Evolutionary conservation across 345 rosid genomes (phyloP), one percentile per base, ranked within the genome.

Genomic region (Microthlaspi erraticum): DNA sequence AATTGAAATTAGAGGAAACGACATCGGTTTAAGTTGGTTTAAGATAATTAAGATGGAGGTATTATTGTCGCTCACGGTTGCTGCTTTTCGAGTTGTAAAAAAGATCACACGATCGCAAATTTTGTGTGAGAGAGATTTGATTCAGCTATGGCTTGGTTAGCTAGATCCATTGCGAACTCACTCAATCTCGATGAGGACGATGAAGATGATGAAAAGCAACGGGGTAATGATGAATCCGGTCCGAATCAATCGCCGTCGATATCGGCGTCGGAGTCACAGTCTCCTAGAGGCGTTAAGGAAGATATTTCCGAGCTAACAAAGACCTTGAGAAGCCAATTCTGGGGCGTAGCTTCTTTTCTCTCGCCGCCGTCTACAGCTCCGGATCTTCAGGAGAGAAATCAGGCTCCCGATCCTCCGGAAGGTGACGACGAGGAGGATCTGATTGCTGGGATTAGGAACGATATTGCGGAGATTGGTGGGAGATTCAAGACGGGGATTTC

Each of bases 301-400:
- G 98, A 91, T 71, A 83, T 93, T 16, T 72, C 86, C 8, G 96
- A 93, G 43, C 86, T 91, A 3, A 86, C 59, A 16, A 86, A 89
- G 66, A 76, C 96, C 68, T 81, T 93, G 71, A 81, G 86, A n/a
- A 85, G 86, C 14, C 97, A 89, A 61, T 72, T 93, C 8, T 89
- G 96, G 94, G 98, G 94, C 0, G 96, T 91, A 36, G 96, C 98
- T 45, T 83, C 91, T 31, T 87, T 93, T 64, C 88, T 93, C 10
- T 88, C 91, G 38, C 92, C 72, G 17, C 87, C 90, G 34, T 43
- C 58, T 42, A 29, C 71, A 11, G 17, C 69, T 51, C 54, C 73
- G 39, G 77, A 70, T 66, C 44, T 9, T 66, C 38, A 76, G 57
- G 71, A 74, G 72, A 16, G 26, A 59, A 32, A 41, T 59, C 62